These are phyloP conservation scores for Silene latifolia DNA, from an alignment of 148 eudicot species.

Conservation along the genomic window DNA sequence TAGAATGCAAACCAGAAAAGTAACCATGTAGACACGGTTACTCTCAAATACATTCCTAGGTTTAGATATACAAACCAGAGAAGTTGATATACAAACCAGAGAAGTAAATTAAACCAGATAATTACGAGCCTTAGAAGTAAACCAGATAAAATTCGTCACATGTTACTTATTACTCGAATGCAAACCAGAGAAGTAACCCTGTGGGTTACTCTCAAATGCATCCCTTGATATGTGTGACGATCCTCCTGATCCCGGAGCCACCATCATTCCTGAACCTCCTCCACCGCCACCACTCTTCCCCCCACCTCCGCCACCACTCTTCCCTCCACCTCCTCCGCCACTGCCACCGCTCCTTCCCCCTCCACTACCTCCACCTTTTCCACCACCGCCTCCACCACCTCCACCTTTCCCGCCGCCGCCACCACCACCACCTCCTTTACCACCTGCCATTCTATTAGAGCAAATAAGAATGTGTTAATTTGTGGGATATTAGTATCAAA, in stretches of 20 bases:
- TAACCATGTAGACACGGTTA: too few relatives aligned
- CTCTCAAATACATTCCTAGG: too few relatives aligned
- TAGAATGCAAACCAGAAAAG: too few relatives aligned
- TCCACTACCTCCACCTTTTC: conserved; percentile 13
- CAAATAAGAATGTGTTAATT: background rate
- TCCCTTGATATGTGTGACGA: background rate
- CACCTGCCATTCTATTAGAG: background rate
- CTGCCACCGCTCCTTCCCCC: background rate
- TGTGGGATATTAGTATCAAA: background rate
- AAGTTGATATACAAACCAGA: too few relatives aligned
- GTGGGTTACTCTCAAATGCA: background rate
- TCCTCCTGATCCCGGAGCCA: background rate
- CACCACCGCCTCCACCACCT: conserved; percentile 16
- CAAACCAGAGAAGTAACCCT: conserved; percentile 1
- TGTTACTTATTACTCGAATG: background rate
- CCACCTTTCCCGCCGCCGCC: conserved; percentile 10
- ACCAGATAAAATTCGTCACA: too few relatives aligned
- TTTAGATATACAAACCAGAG: too few relatives aligned
- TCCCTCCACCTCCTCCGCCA: background rate
- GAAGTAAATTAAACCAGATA: too few relatives aligned
- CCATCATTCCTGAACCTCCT: background rate
- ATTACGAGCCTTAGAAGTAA: too few relatives aligned
- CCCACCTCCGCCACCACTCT: background rate
- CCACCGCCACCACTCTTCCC: background rate
- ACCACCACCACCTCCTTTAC: background rate